Percentiles rank a stretch among this genome's conserved stretches.
phyloP scores from a whole-genome alignment of 1,284 basidiomycete species.

The Heliocybe sulcata region DNA sequence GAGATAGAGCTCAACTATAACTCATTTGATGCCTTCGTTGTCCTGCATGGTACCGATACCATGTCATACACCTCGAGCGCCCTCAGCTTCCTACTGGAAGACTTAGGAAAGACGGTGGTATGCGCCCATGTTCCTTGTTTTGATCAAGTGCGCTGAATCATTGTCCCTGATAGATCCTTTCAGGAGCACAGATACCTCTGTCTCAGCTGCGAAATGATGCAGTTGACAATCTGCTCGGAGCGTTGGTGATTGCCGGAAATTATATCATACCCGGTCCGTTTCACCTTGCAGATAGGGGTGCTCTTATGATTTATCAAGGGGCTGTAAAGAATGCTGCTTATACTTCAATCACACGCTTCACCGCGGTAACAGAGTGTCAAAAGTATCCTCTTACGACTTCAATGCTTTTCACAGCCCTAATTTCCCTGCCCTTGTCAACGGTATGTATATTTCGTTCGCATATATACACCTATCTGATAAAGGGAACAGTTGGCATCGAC shows the following conservation, averaged over 20 bases:
- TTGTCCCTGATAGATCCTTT: constrained; percentile 57
- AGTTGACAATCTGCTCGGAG: constrained; percentile 84
- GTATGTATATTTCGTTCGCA: constrained; percentile 28
- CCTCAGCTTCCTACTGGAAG: constrained; percentile 84
- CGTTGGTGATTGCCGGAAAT: constrained; percentile 82
- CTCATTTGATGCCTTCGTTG: constrained; percentile 82
- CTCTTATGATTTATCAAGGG: background rate
- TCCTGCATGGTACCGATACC: constrained; percentile 91
- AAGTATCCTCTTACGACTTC: constrained; percentile 80
- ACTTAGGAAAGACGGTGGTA: constrained; percentile 85
- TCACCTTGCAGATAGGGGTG: background rate
- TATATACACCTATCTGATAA: background rate
- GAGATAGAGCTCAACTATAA: constrained; percentile 89
- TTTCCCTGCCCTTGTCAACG: constrained; percentile 78
- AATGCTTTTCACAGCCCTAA: constrained; percentile 86
- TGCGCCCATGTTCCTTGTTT: constrained; percentile 10
- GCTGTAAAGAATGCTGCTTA: constrained; percentile 60
- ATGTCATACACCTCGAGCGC: constrained; percentile 89
- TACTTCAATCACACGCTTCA: constrained; percentile 88
- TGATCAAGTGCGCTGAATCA: background rate
- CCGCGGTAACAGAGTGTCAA: constrained; percentile 83
- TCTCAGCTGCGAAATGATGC: constrained; percentile 87
- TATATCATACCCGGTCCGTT: constrained; percentile 79
- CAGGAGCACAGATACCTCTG: constrained; percentile 89
- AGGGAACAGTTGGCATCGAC: constrained; percentile 73